Base-by-base conservation (phyloP, 1,284 basidiomycete genomes). In the Ceratorhiza oryzae-sativae region DNA sequence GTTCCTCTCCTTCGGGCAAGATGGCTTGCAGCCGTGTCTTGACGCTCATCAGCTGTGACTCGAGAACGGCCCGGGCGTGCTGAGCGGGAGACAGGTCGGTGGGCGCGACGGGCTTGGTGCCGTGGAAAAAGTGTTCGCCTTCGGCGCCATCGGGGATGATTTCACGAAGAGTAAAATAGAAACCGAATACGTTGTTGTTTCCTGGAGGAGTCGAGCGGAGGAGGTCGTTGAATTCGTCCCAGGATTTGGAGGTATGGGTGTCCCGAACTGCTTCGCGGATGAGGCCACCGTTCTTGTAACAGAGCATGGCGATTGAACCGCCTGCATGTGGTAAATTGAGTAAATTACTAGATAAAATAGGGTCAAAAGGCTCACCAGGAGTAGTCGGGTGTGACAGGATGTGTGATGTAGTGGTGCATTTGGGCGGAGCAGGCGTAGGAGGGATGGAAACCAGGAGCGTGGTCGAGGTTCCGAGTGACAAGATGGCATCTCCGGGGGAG, bases 391-490 rank as follows among this genome's bases (percentile, higher is more conserved):
- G 90, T 0, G 90, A 83, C 65, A 92, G 85, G 10, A 91, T 83
- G 78, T 92, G 90, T 0, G 90, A 91, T 1, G 88, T 89, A 0
- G 88, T 91, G 77, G 90, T 88, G n/a, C 90, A 83, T 74, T 84
- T 86, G 0, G 90, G 90, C 6, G 89, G 84, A 68, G 84, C 81
- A 5, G 86, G 81, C 4, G 67, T 36, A 70, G 87, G 86, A 9
- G 88, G 87, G 41, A 88, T 90, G 2, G 92, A 91, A 59, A 96
- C 85, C 23, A 96, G 85, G 75, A 95, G 88, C 0, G 94, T 96
- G 13, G 94, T 95, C 0, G 93, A 95, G 6, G 94, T 97, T 36
- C 94, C 94, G n/a, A 97, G 85, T 10, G 93, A 95, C 36, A 97
- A 86, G 46, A 97, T 84, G 6, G 93, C 94, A 78, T 97, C 93